Conservation (phyloP, 2,329 filamentous ascomycete genomes). For the Fusarium hostae region DNA sequence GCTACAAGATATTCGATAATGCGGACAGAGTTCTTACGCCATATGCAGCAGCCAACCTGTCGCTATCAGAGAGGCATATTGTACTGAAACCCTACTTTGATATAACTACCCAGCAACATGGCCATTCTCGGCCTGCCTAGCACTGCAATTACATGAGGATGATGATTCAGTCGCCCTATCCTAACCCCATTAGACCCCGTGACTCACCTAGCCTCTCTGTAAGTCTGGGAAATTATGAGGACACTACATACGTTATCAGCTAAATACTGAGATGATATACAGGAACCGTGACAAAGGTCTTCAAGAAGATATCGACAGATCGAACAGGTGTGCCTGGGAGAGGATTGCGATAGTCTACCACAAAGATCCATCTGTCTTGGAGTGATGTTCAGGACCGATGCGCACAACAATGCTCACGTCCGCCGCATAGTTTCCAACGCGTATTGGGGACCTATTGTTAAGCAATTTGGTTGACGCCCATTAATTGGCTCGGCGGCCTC, state of each 20-base stretch:
- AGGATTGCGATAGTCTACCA: conserved; percentile 98
- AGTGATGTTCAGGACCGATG: conserved; percentile 98
- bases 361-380: conserved; percentile 88
- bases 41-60: too few species aligned
- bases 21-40: too few species aligned
- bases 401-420: conserved; percentile 98
- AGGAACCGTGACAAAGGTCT: conserved; percentile 57
- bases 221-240: too few species aligned
- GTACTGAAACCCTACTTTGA: too few species aligned
- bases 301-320: conserved; percentile 61
- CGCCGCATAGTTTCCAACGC: conserved; percentile 96
- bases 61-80: too few species aligned
- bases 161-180: conserved; percentile 44
- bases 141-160: too few species aligned
- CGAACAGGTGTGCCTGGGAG: conserved; percentile 90
- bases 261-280: conserved; percentile 65
- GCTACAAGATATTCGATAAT: too few species aligned
- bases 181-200: too few species aligned
- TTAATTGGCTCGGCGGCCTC: conserved; percentile 73
- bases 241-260: conserved; percentile 56
- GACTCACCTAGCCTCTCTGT: too few species aligned
- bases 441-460: conserved; percentile 95
- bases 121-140: too few species aligned
- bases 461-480: conserved; percentile 93
- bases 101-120: too few species aligned